phyloP scores from a whole-genome alignment of 257 asterid species.

The Forsythia viridissima region DNA sequence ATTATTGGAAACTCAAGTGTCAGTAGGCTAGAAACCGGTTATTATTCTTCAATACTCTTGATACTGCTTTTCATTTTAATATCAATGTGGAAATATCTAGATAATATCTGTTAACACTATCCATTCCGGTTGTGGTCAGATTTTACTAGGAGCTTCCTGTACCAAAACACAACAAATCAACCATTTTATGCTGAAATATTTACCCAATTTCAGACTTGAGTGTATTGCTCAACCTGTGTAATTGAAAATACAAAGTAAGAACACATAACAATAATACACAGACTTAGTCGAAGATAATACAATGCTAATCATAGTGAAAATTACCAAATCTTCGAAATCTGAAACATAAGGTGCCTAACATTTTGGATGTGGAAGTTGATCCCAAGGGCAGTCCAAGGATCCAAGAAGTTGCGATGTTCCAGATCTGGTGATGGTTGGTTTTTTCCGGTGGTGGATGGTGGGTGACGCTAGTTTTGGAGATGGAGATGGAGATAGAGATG shows the following conservation, averaged over 20 bases:
- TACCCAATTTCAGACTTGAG: conserved; percentile 44
- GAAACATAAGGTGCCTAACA: too few species aligned
- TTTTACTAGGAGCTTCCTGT: neutral
- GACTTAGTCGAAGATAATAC: neutral
- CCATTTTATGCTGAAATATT: neutral
- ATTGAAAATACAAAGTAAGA: neutral
- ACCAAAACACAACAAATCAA: neutral
- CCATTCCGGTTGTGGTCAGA: conserved; percentile 1
- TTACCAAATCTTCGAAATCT: fast-evolving
- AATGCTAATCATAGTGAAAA: neutral
- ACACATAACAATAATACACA: neutral
- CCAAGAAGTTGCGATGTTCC: too few species aligned
- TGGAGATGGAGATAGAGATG: too few species aligned
- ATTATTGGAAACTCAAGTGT: neutral
- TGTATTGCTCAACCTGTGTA: conserved; percentile 49
- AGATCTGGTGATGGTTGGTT: fast-evolving
- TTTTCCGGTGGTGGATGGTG: fast-evolving
- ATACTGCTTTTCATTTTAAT: neutral
- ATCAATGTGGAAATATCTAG: neutral
- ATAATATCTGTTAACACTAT: neutral
- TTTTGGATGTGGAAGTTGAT: too few species aligned
- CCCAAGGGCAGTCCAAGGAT: too few species aligned
- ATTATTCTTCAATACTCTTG: neutral
- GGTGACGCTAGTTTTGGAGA: too few species aligned
- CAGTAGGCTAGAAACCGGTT: neutral